Percentiles rank a stretch among this genome's conserved stretches.
Conservation (phyloP, 2,329 filamentous ascomycete species). For the Aspergillus sp. region DNA sequence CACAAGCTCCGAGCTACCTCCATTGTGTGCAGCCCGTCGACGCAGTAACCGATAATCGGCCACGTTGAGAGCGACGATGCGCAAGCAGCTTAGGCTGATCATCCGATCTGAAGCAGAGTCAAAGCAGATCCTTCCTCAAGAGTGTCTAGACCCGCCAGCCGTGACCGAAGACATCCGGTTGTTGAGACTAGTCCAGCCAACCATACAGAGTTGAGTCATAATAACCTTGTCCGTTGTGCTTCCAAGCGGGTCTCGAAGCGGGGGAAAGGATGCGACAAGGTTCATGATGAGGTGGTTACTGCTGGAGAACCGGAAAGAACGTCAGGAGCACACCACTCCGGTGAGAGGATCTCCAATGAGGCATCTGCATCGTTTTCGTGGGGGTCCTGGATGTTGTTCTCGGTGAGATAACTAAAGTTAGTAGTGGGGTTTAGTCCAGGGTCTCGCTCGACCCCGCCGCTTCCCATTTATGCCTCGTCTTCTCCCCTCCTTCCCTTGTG, state of each 20-base stretch:
- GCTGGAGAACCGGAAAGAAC: background rate
- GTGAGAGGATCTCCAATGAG: background rate
- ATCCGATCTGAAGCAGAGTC: conserved; percentile 28
- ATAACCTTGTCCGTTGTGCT: background rate
- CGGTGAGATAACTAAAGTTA: background rate
- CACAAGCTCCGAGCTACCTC: background rate
- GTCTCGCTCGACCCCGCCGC: background rate
- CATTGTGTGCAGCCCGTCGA: background rate
- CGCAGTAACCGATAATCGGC: background rate
- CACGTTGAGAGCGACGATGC: conserved; percentile 55
- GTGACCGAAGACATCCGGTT: background rate
- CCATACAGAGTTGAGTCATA: background rate
- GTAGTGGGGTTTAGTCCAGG: background rate
- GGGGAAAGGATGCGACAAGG: background rate
- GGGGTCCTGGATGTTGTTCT: background rate
- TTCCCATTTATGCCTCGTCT: conserved; percentile 3
- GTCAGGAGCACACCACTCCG: conserved; percentile 1
- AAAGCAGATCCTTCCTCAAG: background rate
- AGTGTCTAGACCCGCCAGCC: background rate
- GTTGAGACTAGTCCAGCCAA: background rate
- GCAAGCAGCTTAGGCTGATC: conserved; percentile 27
- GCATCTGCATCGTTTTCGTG: background rate
- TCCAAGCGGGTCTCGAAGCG: background rate
- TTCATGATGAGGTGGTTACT: background rate
- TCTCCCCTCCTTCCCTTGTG: background rate